Base-by-base conservation (phyloP, 176 grass and related monocot genomes). In the Phoenix dactylifera region DNA sequence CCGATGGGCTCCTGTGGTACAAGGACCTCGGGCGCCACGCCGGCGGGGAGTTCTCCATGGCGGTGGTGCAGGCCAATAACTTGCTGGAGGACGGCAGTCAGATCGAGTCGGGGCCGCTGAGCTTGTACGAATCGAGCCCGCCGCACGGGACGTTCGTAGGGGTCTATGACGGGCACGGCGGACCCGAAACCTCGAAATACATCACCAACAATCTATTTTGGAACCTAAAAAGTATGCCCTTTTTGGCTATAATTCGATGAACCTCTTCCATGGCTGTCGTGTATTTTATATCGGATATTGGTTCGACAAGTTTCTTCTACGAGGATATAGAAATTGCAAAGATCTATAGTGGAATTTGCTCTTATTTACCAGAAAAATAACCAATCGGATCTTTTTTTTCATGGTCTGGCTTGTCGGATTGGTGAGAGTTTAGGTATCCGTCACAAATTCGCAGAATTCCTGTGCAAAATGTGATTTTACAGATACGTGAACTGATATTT, bases 131-230 rank as follows among this genome's bases (percentile, higher is more conserved):
- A 16, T 67, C 81, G 0, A 22, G 50, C 35, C 35, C 35, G 44
- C 76, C 80, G 7, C 73, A 70, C 39, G 84, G 89, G 20, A 79
- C 81, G 48, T 89, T 85, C 55, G 65, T 95, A 6, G 81, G 84
- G 59, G 76, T 95, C 81, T 95, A 95, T 74, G 89, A 95, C 75
- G 89, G 89, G 57, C 89, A 95, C 3, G 89, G 89, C 7, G 85
- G 89, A 19, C 85, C 78, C 26, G 89, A 95, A 81, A 85, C 89
- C 18, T 80, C 85, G 0, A 72, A 81, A 0, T 95, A 80, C 55
- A 85, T 89, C 75, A 95, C 78, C 39, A 84, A 85, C 20, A 62
- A 95, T 51, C 74, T 95, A 39, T 95, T 88, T 50, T 7, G 1
- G 14, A 28, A 10, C 16, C 7, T 26, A 30, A 32, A 28, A 18